phyloP scores from a whole-genome alignment of 805 yeast species.

The Candida chauliodis region DNA sequence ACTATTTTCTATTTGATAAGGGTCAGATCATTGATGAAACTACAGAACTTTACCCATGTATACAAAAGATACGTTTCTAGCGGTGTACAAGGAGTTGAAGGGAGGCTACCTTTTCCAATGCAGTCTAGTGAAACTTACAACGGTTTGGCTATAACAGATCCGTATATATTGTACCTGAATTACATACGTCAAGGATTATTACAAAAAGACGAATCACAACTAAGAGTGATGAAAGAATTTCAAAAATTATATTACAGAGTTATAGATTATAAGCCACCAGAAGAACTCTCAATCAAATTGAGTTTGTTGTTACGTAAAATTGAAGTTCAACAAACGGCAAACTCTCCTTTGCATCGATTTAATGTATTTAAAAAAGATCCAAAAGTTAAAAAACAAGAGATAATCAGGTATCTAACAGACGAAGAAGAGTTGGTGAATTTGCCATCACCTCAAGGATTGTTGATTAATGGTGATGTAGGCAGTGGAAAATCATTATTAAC shows the following conservation, averaged over 20 bases:
- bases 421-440: constrained; percentile 56
- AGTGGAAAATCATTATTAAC: constrained; percentile 73
- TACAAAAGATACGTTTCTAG: constrained; percentile 10
- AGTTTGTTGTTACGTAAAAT: constrained; percentile 34
- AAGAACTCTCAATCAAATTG: constrained; percentile 41
- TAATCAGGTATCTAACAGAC: constrained; percentile 51
- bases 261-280: constrained; percentile 56
- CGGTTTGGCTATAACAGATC: constrained; percentile 54
- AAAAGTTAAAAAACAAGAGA: constrained; percentile 29
- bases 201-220: constrained; percentile 53
- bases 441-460: constrained; percentile 61
- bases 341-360: constrained; percentile 17
- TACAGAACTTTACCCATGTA: no score
- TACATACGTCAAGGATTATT: constrained; percentile 50
- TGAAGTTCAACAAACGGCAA: constrained; percentile 30
- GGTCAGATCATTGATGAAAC: no score
- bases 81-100: constrained; percentile 39
- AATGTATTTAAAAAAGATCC: constrained; percentile 29
- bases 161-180: constrained; percentile 52
- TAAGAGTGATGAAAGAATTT: constrained; percentile 59
- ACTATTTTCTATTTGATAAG: constrained; percentile 1
- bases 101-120: constrained; percentile 25
- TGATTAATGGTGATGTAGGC: constrained; percentile 66
- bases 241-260: constrained; percentile 58
- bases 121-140: constrained; percentile 1